Evolutionary conservation across 192 early-diverging fungal genomes (phyloP), one percentile per base, ranked within the genome.

Genomic region (Coemansia erecta): DNA sequence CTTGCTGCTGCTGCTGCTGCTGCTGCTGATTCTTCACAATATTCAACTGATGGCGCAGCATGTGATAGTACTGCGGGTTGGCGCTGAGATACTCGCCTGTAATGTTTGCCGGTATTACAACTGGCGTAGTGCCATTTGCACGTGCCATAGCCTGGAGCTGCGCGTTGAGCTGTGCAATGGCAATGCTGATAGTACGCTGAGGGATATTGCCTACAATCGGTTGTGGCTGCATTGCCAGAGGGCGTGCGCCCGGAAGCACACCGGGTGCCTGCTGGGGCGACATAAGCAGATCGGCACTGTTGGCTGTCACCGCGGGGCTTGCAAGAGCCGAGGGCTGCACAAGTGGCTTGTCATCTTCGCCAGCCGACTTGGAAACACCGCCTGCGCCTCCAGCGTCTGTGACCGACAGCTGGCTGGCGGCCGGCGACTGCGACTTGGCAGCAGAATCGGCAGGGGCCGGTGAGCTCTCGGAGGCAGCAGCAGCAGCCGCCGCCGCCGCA

Each of bases 51-150:
- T 60, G 56, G 8, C 67, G 58, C 8, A 76, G 60, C 21, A 70
- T 55, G 1, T 51, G 52, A n/a, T 18, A 45, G 39, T 76, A 69
- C 19, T 65, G 56, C 8, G 73, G 73, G 19, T 76, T 65, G 11
- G 73, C 73, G 37, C 70, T 63, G 40, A 76, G 47, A 51, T 66
- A 76, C 41, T 76, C 73, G 51, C 62, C 66, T 1, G 73, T 76
- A 41, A 76, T 69, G n/a, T 66, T 59, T 21, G 43, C 53, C 11
- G 73, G 73, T 1, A 62, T 37, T 18, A 66, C 67, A 19, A 64
- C 43, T 8, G 57, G 53, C 12, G 58, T 47, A 8, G 45, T 39
- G 4, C 61, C 62, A 33, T 37, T 50, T 19, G 57, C 62, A 5
- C 56, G 52, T n/a, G 58, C 43, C 52, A 64, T 56, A 18, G 1